A percentile compares a stretch with the other conserved stretches of the same genome.
phyloP scores from a whole-genome alignment of 208 protist genomes.

The Strigomonas culicis region DNA sequence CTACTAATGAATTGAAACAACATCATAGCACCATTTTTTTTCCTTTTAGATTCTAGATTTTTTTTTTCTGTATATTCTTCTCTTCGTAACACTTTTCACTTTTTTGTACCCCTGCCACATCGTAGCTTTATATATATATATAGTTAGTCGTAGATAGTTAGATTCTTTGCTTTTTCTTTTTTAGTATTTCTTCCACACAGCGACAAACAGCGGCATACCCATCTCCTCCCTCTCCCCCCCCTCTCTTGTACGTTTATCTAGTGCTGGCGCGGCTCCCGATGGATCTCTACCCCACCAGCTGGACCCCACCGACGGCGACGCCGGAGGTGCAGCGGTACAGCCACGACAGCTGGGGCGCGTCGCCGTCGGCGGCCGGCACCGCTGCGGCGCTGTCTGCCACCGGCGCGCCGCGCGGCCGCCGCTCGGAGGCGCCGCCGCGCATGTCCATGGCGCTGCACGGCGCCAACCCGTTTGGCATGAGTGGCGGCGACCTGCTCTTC shows the following conservation, averaged over 20 bases:
- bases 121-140: slow-evolving; percentile 1
- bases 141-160: background rate
- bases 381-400: slow-evolving; percentile 1
- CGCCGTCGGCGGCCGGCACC: background rate
- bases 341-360: background rate
- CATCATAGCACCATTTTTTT: background rate
- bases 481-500: background rate
- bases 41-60: background rate
- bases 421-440: background rate
- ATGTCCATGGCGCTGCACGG: background rate
- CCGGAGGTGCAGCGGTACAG: slow-evolving; percentile 4
- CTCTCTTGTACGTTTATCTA: too few species aligned
- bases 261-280: too few species aligned
- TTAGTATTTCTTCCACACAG: too few species aligned
- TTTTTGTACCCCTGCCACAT: background rate
- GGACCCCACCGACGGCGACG: background rate
- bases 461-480: background rate
- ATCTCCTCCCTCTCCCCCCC: too few species aligned
- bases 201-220: too few species aligned
- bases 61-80: background rate
- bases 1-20: background rate
- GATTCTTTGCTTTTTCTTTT: too few species aligned
- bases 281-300: background rate
- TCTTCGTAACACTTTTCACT: background rate
- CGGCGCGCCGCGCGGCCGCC: too few species aligned